These are phyloP conservation scores for Alternaria sp. DNA, from an alignment of 2,329 filamentous ascomycete genomes.

Conservation along the genomic window DNA sequence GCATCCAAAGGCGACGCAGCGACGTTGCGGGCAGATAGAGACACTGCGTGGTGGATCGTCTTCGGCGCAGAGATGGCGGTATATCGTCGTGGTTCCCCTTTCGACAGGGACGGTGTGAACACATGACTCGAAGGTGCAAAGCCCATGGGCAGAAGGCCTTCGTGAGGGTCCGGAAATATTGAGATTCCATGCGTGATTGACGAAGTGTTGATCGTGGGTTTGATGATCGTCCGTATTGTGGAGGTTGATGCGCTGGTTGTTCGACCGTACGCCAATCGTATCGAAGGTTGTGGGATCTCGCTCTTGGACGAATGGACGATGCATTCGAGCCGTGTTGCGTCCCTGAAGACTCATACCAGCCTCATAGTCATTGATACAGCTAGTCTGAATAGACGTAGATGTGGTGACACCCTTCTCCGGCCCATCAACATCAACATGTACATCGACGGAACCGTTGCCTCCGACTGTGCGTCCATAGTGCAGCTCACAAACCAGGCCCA, in stretches of 20 bases:
- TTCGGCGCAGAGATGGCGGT: constrained; percentile 63
- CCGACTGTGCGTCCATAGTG: constrained; percentile 10
- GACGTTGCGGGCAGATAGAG: constrained; percentile 68
- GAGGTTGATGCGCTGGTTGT: constrained; percentile 30
- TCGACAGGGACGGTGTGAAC: constrained; percentile 35
- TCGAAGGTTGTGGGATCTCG: constrained; percentile 20
- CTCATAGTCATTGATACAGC: constrained; percentile 13
- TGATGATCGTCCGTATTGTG: constrained; percentile 26
- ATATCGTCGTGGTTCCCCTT: constrained; percentile 48
- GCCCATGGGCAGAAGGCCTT: not conserved
- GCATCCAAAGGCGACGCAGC: constrained; percentile 71
- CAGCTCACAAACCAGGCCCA: constrained; percentile 66
- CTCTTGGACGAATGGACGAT: constrained; percentile 3
- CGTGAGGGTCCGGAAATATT: constrained; percentile 20
- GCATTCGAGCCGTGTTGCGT: not conserved
- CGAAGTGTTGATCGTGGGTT: constrained; percentile 30
- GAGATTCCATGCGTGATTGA: constrained; percentile 43
- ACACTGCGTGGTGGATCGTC: constrained; percentile 70
- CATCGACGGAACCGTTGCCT: constrained; percentile 13
- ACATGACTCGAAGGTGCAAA: not conserved
- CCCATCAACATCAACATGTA: constrained; percentile 14
- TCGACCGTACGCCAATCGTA: constrained; percentile 36
- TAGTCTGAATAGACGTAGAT: constrained; percentile 17
- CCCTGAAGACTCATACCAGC: constrained; percentile 7
- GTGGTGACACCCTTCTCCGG: constrained; percentile 11